Conservation (phyloP, 352 stramenopile species). For the Phytophthora pistaciae region DNA sequence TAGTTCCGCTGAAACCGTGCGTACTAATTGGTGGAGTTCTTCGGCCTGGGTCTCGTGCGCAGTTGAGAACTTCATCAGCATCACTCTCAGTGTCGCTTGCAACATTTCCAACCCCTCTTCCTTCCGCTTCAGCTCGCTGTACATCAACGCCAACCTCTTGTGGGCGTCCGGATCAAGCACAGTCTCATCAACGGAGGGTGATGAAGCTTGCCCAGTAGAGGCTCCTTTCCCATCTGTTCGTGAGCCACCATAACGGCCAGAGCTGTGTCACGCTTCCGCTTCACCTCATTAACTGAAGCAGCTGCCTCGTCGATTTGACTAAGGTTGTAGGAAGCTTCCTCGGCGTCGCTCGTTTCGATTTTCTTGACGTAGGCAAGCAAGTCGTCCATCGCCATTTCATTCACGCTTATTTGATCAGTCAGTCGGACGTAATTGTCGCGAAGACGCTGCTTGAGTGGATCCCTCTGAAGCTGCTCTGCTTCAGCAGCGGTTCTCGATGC, state of each 20-base stretch:
- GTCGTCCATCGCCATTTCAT: slow-evolving; percentile 6
- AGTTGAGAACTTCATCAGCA: background rate
- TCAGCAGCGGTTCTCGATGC: background rate
- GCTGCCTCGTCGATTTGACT: background rate
- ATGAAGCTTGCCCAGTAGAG: background rate
- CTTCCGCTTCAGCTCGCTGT: background rate
- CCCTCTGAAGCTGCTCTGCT: background rate
- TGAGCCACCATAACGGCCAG: slow-evolving; percentile 1
- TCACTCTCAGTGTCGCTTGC: background rate
- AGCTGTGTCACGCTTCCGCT: background rate
- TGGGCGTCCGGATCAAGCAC: background rate
- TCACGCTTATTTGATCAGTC: slow-evolving; percentile 3
- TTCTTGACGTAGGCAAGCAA: slow-evolving; percentile 1
- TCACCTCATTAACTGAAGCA: background rate
- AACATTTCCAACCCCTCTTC: background rate
- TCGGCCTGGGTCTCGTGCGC: background rate
- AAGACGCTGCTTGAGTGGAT: background rate
- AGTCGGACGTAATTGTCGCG: slow-evolving; percentile 8
- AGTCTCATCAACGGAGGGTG: background rate
- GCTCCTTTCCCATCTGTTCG: background rate
- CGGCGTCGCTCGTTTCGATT: background rate
- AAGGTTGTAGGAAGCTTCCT: background rate
- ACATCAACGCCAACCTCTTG: background rate
- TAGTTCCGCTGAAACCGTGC: background rate
- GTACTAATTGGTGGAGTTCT: background rate